These are phyloP conservation scores for Saturnispora mendoncae DNA, from an alignment of 805 yeast species.

Conservation along the genomic window DNA sequence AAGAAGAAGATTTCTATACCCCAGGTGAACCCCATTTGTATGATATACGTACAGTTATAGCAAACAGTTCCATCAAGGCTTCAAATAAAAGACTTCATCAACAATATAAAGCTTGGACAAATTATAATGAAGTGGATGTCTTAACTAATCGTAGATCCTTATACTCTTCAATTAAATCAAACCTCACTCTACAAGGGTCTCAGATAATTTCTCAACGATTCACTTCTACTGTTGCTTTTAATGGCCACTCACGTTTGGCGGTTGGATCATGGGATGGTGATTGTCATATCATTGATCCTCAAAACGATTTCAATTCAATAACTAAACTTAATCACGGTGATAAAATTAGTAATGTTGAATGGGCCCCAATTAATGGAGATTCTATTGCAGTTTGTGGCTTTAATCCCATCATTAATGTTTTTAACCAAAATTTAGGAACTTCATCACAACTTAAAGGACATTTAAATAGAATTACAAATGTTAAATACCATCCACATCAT, in stretches of 20 bases:
- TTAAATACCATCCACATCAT: constrained; percentile 60
- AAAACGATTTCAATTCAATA: constrained; percentile 27
- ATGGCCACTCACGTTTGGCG: constrained; percentile 35
- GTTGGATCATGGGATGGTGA: constrained; percentile 83
- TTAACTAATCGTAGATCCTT: constrained; percentile 14
- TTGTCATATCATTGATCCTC: constrained; percentile 39
- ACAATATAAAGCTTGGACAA: constrained; percentile 21
- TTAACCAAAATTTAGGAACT: constrained; percentile 4
- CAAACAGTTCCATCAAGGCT: constrained; percentile 47
- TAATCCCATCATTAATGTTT: constrained; percentile 31
- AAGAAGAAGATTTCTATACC: constrained; percentile 66
- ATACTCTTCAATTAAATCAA: constrained; percentile 21
- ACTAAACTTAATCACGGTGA: constrained; percentile 37
- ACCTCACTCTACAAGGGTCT: constrained; percentile 47
- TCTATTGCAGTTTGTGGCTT: constrained; percentile 36
- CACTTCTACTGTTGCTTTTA: constrained; percentile 46
- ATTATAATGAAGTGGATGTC: constrained; percentile 23
- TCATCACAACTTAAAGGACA: constrained; percentile 32
- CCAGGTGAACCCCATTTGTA: constrained; percentile 57
- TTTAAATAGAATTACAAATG: constrained; percentile 47
- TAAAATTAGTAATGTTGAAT: constrained; percentile 62
- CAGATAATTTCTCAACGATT: constrained; percentile 67
- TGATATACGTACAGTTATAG: constrained; percentile 42
- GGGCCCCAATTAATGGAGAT: constrained; percentile 33
- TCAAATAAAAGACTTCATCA: too few relatives aligned